Evolutionary conservation across 495 filamentous ascomycete genomes (phyloP).

Genomic region (Penicillium paradoxum): DNA sequence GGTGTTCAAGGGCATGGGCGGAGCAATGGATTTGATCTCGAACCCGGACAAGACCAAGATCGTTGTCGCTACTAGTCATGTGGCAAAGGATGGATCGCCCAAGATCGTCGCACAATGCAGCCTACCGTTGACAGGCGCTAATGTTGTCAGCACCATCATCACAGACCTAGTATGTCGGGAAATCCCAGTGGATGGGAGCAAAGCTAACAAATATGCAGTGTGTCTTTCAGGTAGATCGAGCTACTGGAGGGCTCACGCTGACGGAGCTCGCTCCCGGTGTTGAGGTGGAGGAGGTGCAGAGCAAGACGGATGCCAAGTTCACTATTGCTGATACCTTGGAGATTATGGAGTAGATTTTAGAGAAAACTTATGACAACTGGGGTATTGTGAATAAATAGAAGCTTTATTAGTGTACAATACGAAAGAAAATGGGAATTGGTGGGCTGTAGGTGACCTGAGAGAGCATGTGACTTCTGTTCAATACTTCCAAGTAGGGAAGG

Average conservation of each 20-base stretch:
- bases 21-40: constrained; percentile 90
- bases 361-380: not conserved
- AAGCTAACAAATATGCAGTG: constrained; percentile 30
- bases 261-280: constrained; percentile 82
- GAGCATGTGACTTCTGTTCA: too few species aligned
- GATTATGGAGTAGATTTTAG: constrained; percentile 59
- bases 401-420: too few species aligned
- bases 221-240: constrained; percentile 84
- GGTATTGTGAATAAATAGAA: too few species aligned
- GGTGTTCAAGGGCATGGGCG: constrained; percentile 86
- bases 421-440: too few species aligned
- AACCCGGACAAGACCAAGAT: constrained; percentile 85
- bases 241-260: constrained; percentile 66
- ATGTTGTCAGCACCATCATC: constrained; percentile 85
- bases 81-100: constrained; percentile 78
- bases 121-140: constrained; percentile 79
- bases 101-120: constrained; percentile 85
- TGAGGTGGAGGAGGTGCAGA: constrained; percentile 75
- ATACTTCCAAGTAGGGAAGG: too few species aligned
- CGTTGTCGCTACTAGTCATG: constrained; percentile 89
- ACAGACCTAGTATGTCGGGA: constrained; percentile 68
- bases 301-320: constrained; percentile 82
- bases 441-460: too few species aligned
- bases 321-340: constrained; percentile 63
- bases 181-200: not conserved